Evolutionary conservation across 371 early-diverging fungal species (phyloP).

Genomic region (Rhizopus microsporus): DNA sequence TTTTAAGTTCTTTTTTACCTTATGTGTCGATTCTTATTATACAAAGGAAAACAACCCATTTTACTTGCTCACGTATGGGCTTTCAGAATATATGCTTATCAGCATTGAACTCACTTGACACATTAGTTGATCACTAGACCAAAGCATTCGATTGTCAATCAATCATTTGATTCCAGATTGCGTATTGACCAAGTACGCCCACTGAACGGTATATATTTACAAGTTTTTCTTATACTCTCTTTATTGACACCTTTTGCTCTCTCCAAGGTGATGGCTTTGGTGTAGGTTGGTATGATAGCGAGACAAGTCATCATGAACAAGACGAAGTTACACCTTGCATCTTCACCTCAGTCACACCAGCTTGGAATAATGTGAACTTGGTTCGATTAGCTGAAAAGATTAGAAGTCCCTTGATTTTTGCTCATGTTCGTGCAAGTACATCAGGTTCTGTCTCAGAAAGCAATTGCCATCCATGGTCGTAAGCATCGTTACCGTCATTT

Average conservation of each 20-base stretch:
- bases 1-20: slow-evolving; percentile 7
- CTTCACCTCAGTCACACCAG: slow-evolving; percentile 85
- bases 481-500: slow-evolving; percentile 17
- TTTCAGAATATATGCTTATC: not conserved
- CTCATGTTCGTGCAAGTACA: slow-evolving; percentile 84
- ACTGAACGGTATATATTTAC: slow-evolving; percentile 64
- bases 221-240: not conserved
- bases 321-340: slow-evolving; percentile 70
- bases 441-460: slow-evolving; percentile 80
- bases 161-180: slow-evolving; percentile 74
- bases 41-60: slow-evolving; percentile 76
- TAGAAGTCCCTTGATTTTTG: slow-evolving; percentile 77
- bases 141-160: slow-evolving; percentile 84
- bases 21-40: slow-evolving; percentile 79
- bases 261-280: slow-evolving; percentile 81
- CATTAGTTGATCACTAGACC: slow-evolving; percentile 67
- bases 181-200: slow-evolving; percentile 66
- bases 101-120: not conserved
- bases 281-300: slow-evolving; percentile 78
- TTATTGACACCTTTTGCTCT: too few species aligned
- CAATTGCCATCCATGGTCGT: slow-evolving; percentile 82
- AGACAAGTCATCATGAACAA: slow-evolving; percentile 29
- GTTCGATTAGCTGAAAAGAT: slow-evolving; percentile 81
- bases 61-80: slow-evolving; percentile 67
- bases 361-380: slow-evolving; percentile 86